Evolutionary conservation across 208 protist species (phyloP).

Genomic region (Leishmania aethiopica): DNA sequence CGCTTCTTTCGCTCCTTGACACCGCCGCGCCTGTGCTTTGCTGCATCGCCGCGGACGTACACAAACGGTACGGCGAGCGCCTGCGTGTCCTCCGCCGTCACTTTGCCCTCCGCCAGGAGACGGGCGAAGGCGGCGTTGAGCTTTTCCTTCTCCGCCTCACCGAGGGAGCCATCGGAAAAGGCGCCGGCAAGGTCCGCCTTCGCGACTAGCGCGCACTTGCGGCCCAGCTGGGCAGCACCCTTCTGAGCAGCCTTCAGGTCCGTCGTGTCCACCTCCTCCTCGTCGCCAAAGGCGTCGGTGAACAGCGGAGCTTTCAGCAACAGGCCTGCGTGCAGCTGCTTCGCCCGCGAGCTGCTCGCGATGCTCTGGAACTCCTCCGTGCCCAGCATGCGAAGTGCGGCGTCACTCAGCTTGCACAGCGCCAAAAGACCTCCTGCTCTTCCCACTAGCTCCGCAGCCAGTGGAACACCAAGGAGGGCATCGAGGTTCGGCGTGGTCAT

Average conservation of each 20-base stretch:
- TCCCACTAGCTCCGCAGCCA: constrained; percentile 49
- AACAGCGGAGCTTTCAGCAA: constrained; percentile 68
- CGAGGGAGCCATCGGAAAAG: constrained; percentile 43
- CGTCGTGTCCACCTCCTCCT: constrained; percentile 41
- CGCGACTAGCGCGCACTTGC: constrained; percentile 60
- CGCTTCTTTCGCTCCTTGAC: constrained; percentile 59
- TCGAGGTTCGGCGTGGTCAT: constrained; percentile 60
- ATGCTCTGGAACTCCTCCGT: constrained; percentile 42
- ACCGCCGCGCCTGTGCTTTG: constrained; percentile 65
- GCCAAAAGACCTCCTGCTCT: constrained; percentile 57
- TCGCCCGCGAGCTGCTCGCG: constrained; percentile 27
- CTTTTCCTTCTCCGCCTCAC: constrained; percentile 44
- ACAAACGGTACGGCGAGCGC: constrained; percentile 80
- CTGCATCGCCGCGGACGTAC: constrained; percentile 48
- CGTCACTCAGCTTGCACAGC: constrained; percentile 64
- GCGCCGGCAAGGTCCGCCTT: constrained; percentile 64
- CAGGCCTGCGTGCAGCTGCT: constrained; percentile 60
- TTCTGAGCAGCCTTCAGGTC: constrained; percentile 69
- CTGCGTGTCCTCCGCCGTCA: constrained; percentile 69
- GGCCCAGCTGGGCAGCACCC: constrained; percentile 57
- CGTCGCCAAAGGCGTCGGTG: constrained; percentile 55
- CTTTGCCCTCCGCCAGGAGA: constrained; percentile 69
- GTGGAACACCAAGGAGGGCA: constrained; percentile 47
- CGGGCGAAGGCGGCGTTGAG: constrained; percentile 53
- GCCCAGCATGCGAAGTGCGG: constrained; percentile 68